Conservation (phyloP, 495 filamentous ascomycete species). For the Neurospora africana region DNA sequence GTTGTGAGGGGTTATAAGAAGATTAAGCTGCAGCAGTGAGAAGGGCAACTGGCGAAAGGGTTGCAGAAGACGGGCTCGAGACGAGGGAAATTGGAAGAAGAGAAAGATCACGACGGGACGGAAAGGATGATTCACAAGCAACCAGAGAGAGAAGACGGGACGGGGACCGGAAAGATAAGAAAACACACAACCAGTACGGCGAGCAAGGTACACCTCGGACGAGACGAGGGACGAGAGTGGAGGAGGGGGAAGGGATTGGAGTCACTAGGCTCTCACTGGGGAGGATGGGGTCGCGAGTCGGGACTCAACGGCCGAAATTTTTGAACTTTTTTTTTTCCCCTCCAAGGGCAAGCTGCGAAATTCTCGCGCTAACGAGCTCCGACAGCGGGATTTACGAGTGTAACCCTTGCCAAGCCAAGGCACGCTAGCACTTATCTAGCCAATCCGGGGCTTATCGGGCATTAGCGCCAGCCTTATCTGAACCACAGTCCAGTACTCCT, state of each 20-base stretch:
- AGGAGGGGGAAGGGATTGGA: not conserved
- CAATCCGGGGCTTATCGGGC: slow-evolving; percentile 5
- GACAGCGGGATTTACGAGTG: slow-evolving; percentile 11
- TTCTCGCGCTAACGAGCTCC: slow-evolving; percentile 6
- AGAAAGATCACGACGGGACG: not conserved
- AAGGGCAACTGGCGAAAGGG: not conserved
- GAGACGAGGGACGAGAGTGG: not conserved
- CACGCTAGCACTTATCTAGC: not conserved
- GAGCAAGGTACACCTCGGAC: not conserved
- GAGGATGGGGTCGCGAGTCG: not conserved
- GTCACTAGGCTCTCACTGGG: not conserved
- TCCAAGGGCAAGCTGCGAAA: not conserved
- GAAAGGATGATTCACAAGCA: not conserved
- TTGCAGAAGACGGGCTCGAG: not conserved
- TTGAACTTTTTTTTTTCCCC: not conserved
- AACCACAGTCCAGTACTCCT: not conserved
- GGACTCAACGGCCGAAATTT: slow-evolving; percentile 1
- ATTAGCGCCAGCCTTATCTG: slow-evolving; percentile 7
- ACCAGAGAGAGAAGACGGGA: not conserved
- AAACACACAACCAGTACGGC: not conserved
- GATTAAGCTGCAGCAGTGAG: not conserved
- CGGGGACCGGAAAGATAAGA: not conserved
- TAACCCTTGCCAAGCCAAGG: not conserved
- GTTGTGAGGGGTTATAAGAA: not conserved
- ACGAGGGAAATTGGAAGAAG: not conserved